Conservation (phyloP, 2,329 filamentous ascomycete species). For the Colletotrichum coccodes region DNA sequence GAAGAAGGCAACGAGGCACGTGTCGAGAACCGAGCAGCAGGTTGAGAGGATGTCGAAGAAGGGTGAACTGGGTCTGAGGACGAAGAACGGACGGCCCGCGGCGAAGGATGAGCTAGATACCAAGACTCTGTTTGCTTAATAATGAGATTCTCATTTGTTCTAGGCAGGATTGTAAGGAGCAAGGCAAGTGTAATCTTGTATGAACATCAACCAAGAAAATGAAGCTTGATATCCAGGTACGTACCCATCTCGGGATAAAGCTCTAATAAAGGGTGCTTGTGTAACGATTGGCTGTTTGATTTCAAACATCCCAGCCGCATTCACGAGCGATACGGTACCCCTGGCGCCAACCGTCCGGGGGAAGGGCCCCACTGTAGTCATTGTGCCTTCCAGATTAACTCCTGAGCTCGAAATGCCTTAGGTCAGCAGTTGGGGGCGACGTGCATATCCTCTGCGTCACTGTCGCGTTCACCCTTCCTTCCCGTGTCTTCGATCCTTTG, state of each 20-base stretch:
- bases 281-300: slow-evolving; percentile 13
- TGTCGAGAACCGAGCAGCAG: slow-evolving; percentile 77
- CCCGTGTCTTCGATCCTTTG: neutral
- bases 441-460: slow-evolving; percentile 25
- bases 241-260: neutral
- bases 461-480: slow-evolving; percentile 3
- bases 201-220: neutral
- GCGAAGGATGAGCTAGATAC: slow-evolving; percentile 80
- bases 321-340: slow-evolving; percentile 3
- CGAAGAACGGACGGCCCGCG: slow-evolving; percentile 70
- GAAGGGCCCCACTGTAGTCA: slow-evolving; percentile 3
- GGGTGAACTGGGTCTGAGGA: slow-evolving; percentile 79
- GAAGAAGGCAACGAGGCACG: slow-evolving; percentile 82
- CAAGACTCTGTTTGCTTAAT: slow-evolving; percentile 77
- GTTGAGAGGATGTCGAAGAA: slow-evolving; percentile 80
- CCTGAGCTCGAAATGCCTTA: slow-evolving; percentile 1
- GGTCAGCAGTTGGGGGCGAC: slow-evolving; percentile 19
- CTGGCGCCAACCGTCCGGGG: slow-evolving; percentile 10
- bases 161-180: neutral
- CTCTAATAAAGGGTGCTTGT: neutral
- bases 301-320: neutral
- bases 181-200: neutral
- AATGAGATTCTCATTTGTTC: slow-evolving; percentile 15
- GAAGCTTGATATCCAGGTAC: neutral
- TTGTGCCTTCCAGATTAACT: neutral